Conservation (phyloP, 164 flowering plant genomes). For the Warburgia ugandensis region DNA sequence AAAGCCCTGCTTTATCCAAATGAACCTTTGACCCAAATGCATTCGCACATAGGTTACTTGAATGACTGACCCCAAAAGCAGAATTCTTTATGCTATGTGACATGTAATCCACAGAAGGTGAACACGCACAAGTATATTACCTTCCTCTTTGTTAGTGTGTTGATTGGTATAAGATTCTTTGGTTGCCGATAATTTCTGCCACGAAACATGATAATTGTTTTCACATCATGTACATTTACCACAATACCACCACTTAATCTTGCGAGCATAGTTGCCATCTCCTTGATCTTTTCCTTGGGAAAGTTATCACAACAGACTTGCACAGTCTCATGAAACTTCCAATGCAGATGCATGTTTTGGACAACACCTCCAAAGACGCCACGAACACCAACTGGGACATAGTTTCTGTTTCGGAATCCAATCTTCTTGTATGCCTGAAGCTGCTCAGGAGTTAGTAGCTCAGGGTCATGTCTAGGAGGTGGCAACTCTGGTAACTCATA, state of each 20-base stretch:
- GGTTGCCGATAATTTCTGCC: slow-evolving; percentile 99
- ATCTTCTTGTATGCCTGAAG: slow-evolving; percentile 91
- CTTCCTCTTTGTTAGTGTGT: slow-evolving; percentile 97
- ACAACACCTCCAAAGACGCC: slow-evolving; percentile 99
- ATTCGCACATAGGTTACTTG: neutral
- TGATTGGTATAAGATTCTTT: slow-evolving; percentile 84
- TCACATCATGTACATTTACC: slow-evolving; percentile 83
- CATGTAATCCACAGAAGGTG: neutral
- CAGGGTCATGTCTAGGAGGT: slow-evolving; percentile 91
- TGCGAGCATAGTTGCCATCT: slow-evolving; percentile 94
- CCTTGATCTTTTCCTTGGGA: slow-evolving; percentile 96
- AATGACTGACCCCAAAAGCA: neutral
- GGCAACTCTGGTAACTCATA: slow-evolving; percentile 95
- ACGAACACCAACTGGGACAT: slow-evolving; percentile 95
- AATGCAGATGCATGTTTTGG: slow-evolving; percentile 98
- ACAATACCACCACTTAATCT: slow-evolving; percentile 96
- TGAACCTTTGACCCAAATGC: no score
- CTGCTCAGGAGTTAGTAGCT: slow-evolving; percentile 85
- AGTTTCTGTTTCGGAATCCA: slow-evolving; percentile 87
- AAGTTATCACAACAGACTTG: slow-evolving; percentile 98
- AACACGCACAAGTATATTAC: slow-evolving; percentile 38
- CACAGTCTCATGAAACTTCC: slow-evolving; percentile 99
- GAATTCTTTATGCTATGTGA: neutral
- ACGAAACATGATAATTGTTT: slow-evolving; percentile 96
- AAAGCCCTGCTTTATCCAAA: no score